phyloP scores from a whole-genome alignment of 257 asterid genomes.

The Cordia subcordata region DNA sequence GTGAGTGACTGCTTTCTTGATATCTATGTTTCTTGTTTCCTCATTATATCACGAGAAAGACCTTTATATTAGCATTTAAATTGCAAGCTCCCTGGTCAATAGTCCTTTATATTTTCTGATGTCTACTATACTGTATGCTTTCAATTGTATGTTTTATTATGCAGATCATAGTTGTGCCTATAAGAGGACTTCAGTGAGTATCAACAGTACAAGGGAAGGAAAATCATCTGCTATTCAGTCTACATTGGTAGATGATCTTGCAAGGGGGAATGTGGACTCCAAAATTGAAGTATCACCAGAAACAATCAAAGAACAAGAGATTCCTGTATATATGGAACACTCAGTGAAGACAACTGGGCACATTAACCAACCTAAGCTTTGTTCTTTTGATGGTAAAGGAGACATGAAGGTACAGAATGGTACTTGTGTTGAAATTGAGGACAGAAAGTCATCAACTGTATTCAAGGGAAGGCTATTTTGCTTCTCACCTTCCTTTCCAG shows the following conservation, averaged over 20 bases:
- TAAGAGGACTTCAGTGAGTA: slow-evolving; percentile 34
- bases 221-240: slow-evolving; percentile 34
- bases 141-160: slow-evolving; percentile 10
- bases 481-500: slow-evolving; percentile 78
- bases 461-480: slow-evolving; percentile 65
- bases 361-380: slow-evolving; percentile 16
- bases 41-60: too few species aligned
- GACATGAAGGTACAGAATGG: slow-evolving; percentile 33
- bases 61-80: not conserved
- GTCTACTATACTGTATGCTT: slow-evolving; percentile 1
- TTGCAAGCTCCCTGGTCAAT: not conserved
- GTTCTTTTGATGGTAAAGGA: slow-evolving; percentile 38
- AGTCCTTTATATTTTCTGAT: slow-evolving; percentile 6
- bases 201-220: slow-evolving; percentile 35
- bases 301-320: slow-evolving; percentile 27
- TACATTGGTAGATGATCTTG: slow-evolving; percentile 17
- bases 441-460: slow-evolving; percentile 40
- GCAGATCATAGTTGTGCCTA: slow-evolving; percentile 48
- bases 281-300: slow-evolving; percentile 32
- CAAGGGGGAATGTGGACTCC: slow-evolving; percentile 25
- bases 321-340: slow-evolving; percentile 12
- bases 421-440: slow-evolving; percentile 32
- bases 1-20: slow-evolving; percentile 26
- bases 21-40: not conserved
- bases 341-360: slow-evolving; percentile 16